Base-by-base conservation (phyloP, 345 rosid species). In the Euphorbia lathyris region DNA sequence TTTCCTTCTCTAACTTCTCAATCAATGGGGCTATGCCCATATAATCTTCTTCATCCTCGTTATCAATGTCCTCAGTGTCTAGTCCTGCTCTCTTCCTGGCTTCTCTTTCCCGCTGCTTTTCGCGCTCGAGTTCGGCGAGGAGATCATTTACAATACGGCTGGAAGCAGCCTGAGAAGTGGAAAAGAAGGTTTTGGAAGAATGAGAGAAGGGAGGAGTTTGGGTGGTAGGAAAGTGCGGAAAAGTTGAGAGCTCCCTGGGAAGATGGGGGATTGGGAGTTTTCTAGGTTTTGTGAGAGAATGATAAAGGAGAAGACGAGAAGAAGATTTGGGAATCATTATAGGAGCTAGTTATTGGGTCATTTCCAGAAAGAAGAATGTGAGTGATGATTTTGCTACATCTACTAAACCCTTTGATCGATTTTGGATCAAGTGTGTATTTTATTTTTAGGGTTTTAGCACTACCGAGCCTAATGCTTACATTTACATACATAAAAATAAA, bases 41-140 rank as follows among this genome's bases (percentile, higher is more conserved):
- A 79, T 83, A 91, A 52, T 94, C 98, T 74, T 90, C 97, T 34
- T 91, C 84, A 45, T 88, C 97, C 78, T 91, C 97, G 47, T 73
- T 77, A 73, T 91, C 98, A 48, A 94, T 85, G 76, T 91, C 97
- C 73, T 84, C 83, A 26, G 80, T 87, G 58, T 83, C 92, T 20
- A 88, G 78, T 38, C 98, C 98, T 36, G 81, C 84, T 52, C 86
- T 80, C 69, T 60, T 84, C 76, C 93, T 82, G 1, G 83, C 88
- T 32, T 88, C 96, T 69, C 87, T 83, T 65, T 90, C 97, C 16
- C 87, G 84, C 81, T 85, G 85, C 72, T 80, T 91, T 42, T 94
- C 97, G 26, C 74, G 86, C 79, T 91, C 97, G 1, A 90, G 58
- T 6, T 94, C 93, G 0, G 75, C 77, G 59, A 83, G 59, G 32